Base-by-base conservation (phyloP, 768 basidiomycete genomes). In the Russula sp. region DNA sequence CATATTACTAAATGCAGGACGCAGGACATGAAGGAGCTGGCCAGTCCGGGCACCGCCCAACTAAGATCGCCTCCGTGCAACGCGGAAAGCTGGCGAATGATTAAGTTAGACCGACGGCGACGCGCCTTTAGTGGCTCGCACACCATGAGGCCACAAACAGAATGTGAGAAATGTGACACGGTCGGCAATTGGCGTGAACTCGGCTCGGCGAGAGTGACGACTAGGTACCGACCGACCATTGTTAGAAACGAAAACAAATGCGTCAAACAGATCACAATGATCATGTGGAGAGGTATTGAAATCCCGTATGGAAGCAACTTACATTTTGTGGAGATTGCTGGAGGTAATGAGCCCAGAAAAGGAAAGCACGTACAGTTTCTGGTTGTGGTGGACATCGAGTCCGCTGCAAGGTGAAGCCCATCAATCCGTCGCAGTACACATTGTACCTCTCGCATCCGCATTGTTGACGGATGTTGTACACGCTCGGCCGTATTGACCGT, bases 301-400 rank as follows among this genome's bases (percentile, higher is more conserved):
- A 30, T 38, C 59, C 38, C 55, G 38, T 16, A 66, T 64, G 64
- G 62, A 54, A 24, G 42, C 62, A 34, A 48, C 52, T 62, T 73
- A 88, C 87, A 90, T 87, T 71, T 87, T 81, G 77, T 93, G 89
- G 54, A 92, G 69, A 92, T 86, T 20, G 86, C 85, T 10, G 89
- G n/a, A n/a, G n/a, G n/a, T n/a, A n/a, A n/a, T 80, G 30, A 92
- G 76, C 87, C 89, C 89, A 93, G 79, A 92, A 94, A 63, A 94
- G 78, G 80, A 94, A 36, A 94, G 68, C 84, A 84, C 77, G 90
- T 76, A 69, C 87, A 89, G 75, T 89, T 84, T 59, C 82, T 81
- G n/a, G 87, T 86, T 61, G 79, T 88, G 36, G 84, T 80, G n/a
- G 89, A 86, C 70, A 92, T 79, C 63, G 80, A 78, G 78, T 92